Percentiles rank a stretch among this genome's conserved stretches.
Evolutionary conservation across 2,329 filamentous ascomycete species (phyloP).

Genomic region (Alternaria novae-zelandiae): DNA sequence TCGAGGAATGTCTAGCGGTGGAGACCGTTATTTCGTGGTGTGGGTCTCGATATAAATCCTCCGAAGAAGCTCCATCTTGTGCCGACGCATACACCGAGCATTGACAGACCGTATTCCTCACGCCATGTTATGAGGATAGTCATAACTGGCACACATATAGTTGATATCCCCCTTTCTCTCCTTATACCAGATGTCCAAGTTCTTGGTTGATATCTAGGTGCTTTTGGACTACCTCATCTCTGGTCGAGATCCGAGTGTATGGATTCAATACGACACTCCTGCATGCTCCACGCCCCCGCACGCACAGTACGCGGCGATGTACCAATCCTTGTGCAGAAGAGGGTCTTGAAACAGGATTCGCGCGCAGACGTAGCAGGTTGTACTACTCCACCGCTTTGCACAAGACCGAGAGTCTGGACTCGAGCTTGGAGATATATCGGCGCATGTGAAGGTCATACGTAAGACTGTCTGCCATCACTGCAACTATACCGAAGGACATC

Average conservation of each 20-base stretch:
- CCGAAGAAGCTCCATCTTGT: neutral
- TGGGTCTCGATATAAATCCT: neutral
- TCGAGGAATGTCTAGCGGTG: neutral
- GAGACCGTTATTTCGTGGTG: neutral
- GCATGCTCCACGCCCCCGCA: neutral
- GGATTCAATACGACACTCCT: neutral
- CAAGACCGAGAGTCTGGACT: neutral
- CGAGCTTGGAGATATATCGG: neutral
- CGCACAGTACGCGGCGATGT: neutral
- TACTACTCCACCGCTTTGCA: neutral
- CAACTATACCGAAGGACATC: neutral
- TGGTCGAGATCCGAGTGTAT: neutral
- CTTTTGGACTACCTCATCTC: neutral
- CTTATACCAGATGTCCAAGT: neutral
- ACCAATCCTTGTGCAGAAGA: neutral
- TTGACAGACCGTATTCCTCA: neutral
- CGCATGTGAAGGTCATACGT: neutral
- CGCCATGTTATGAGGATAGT: neutral
- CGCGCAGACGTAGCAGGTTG: neutral
- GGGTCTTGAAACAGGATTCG: neutral
- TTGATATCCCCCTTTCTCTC: neutral
- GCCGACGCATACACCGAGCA: neutral
- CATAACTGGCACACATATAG: neutral
- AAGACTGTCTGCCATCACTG: neutral
- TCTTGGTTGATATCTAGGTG: neutral